A percentile compares a stretch with the other conserved stretches of the same genome.
Evolutionary conservation across 164 flowering plant genomes (phyloP).

Genomic region (Taxillus chinensis): DNA sequence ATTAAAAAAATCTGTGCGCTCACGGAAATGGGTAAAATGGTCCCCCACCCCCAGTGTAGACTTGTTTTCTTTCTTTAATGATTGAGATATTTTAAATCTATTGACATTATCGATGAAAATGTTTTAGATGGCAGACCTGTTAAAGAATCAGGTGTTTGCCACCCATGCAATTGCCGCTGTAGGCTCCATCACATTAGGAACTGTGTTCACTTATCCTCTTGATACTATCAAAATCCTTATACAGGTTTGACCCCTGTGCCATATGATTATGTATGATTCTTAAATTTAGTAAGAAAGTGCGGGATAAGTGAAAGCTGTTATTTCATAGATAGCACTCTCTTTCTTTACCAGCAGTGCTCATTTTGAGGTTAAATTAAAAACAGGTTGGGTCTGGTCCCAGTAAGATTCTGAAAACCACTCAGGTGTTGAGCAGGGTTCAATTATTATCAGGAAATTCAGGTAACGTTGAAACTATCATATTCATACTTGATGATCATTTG

Average conservation of each 20-base stretch:
- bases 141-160: slow-evolving; percentile 42
- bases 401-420: slow-evolving; percentile 19
- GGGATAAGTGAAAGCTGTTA: no score
- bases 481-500: neutral
- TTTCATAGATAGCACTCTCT: no score
- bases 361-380: no score
- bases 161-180: slow-evolving; percentile 64
- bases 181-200: slow-evolving; percentile 46
- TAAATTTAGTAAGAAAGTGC: no score
- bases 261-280: no score
- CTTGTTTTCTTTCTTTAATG: no score
- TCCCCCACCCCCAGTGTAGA: no score
- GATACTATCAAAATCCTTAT: slow-evolving; percentile 70
- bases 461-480: neutral
- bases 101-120: neutral
- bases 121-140: slow-evolving; percentile 36
- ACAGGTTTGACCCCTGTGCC: slow-evolving; percentile 40
- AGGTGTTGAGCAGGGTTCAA: slow-evolving; percentile 19
- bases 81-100: no score
- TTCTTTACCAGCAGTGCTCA: no score
- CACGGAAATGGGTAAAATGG: no score
- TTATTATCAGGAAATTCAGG: slow-evolving; percentile 29
- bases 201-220: slow-evolving; percentile 59
- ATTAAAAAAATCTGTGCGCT: no score
- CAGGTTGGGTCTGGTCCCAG: slow-evolving; percentile 33